Percentiles rank a stretch among this genome's conserved stretches.
phyloP scores from a whole-genome alignment of 2,329 filamentous ascomycete species.

The Madurella fahalii region DNA sequence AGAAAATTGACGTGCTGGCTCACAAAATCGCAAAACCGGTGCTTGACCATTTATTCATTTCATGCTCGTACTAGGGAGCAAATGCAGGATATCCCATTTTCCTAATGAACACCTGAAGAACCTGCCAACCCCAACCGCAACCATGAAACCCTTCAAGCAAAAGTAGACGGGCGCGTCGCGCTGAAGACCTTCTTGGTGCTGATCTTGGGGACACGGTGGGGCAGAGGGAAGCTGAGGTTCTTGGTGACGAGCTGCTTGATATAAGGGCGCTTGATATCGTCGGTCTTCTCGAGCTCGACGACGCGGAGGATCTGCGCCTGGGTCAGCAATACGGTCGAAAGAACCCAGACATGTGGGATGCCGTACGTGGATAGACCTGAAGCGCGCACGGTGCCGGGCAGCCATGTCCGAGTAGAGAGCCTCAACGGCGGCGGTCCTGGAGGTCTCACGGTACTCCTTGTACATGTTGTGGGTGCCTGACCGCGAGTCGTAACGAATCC shows the following conservation, averaged over 20 bases:
- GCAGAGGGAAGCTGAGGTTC: constrained; percentile 95
- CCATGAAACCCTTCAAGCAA: constrained; percentile 74
- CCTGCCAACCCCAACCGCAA: constrained; percentile 49
- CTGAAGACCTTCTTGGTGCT: constrained; percentile 87
- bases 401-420: constrained; percentile 99
- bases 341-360: constrained; percentile 25
- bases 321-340: constrained; percentile 28
- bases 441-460: constrained; percentile 99
- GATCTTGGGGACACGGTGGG: constrained; percentile 87
- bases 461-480: constrained; percentile 99
- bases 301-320: constrained; percentile 84
- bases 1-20: constrained; percentile 4
- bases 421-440: constrained; percentile 90
- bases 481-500: constrained; percentile 99
- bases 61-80: constrained; percentile 46
- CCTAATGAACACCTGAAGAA: constrained; percentile 59
- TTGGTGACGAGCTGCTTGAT: constrained; percentile 98
- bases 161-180: constrained; percentile 90
- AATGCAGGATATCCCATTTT: constrained; percentile 59
- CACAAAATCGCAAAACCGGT: constrained; percentile 21
- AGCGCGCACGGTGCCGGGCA: constrained; percentile 94
- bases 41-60: constrained; percentile 38
- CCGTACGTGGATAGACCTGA: constrained; percentile 96
- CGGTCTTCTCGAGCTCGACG: constrained; percentile 90
- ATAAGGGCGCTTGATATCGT: constrained; percentile 96